A percentile compares a stretch with the other conserved stretches of the same genome.
phyloP scores from a whole-genome alignment of 495 filamentous ascomycete species.

The Durotheca rogersii region DNA sequence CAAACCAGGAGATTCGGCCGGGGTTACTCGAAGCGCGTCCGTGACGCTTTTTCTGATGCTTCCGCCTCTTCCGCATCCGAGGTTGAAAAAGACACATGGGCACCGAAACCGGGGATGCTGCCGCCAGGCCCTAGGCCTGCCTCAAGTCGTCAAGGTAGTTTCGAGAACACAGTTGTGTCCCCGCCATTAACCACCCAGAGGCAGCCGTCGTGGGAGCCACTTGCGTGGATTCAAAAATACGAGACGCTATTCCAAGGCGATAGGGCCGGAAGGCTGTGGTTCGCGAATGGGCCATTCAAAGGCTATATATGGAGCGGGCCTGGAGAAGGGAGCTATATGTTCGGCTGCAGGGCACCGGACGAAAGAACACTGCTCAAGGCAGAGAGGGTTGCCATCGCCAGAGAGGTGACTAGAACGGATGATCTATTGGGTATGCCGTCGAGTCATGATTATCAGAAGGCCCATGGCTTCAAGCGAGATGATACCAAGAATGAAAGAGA shows the following conservation, averaged over 20 bases:
- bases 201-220: slow-evolving; percentile 10
- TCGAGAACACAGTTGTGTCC: neutral
- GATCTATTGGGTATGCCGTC: neutral
- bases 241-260: slow-evolving; percentile 5
- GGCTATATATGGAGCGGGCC: slow-evolving; percentile 15
- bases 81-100: neutral
- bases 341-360: slow-evolving; percentile 9
- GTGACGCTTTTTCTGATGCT: slow-evolving; percentile 1
- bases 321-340: slow-evolving; percentile 8
- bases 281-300: slow-evolving; percentile 12
- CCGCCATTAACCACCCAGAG: neutral
- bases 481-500: neutral
- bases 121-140: neutral
- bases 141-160: neutral
- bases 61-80: neutral
- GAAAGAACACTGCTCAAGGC: slow-evolving; percentile 9
- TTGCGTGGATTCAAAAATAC: slow-evolving; percentile 20
- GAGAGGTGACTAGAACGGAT: neutral
- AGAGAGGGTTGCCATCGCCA: slow-evolving; percentile 9
- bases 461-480: neutral
- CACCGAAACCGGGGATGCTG: neutral
- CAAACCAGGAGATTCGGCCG: neutral
- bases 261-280: slow-evolving; percentile 1
- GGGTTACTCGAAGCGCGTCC: neutral
- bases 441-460: neutral